phyloP scores from a whole-genome alignment of 139 green algal species.

The Volvox africanus region DNA sequence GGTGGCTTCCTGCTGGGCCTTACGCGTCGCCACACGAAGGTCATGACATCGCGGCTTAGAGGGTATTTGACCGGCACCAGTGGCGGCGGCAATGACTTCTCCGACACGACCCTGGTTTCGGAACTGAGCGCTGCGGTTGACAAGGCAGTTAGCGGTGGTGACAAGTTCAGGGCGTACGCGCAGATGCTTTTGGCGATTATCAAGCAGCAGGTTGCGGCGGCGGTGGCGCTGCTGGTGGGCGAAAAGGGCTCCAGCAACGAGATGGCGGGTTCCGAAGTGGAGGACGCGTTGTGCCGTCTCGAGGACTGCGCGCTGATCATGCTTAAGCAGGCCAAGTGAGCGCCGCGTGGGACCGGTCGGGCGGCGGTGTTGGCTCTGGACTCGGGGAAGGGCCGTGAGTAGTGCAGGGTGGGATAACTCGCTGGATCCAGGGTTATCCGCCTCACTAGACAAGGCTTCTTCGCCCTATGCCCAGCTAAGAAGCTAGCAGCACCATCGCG shows the following conservation, averaged over 20 bases:
- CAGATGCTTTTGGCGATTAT: slow-evolving; percentile 57
- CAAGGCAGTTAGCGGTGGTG: slow-evolving; percentile 38
- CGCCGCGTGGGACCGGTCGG: background rate
- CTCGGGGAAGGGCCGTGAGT: too few species aligned
- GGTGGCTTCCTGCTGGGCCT: slow-evolving; percentile 16
- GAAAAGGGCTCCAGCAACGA: background rate
- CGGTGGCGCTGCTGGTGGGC: background rate
- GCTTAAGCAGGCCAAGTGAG: slow-evolving; percentile 33
- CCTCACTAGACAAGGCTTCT: background rate
- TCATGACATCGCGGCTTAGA: slow-evolving; percentile 27
- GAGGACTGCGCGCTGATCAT: slow-evolving; percentile 62
- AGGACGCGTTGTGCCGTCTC: slow-evolving; percentile 52
- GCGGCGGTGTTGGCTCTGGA: background rate
- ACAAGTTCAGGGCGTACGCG: slow-evolving; percentile 59
- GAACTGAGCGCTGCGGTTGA: slow-evolving; percentile 28
- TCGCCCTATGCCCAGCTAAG: background rate
- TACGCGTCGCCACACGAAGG: slow-evolving; percentile 25
- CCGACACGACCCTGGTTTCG: slow-evolving; percentile 6
- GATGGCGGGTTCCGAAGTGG: slow-evolving; percentile 36
- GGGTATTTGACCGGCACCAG: background rate
- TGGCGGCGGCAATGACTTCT: slow-evolving; percentile 5
- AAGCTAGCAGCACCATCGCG: too few species aligned
- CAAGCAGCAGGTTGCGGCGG: slow-evolving; percentile 45
- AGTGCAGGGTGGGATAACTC: background rate
- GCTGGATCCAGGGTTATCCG: background rate